Base-by-base conservation (phyloP, 441 rosid species). In the Erodium trifolium region DNA sequence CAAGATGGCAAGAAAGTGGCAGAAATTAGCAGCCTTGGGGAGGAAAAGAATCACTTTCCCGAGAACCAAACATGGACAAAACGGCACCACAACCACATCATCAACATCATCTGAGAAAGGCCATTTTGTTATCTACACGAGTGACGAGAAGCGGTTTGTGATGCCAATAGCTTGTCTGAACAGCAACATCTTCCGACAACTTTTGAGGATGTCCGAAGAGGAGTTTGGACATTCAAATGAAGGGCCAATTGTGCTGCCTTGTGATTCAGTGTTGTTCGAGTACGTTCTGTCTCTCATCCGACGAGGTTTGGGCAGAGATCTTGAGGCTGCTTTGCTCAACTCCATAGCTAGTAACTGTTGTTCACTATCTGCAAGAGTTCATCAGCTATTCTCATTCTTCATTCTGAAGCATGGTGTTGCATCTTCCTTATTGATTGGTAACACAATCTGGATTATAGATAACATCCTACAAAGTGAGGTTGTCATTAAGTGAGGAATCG, bases 231-330 rank as follows among this genome's bases (percentile, higher is more conserved):
- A 80, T 23, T 11, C 82, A 0, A 67, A 74, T 0, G 63, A 69
- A 37, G 79, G 78, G 4, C 85, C 82, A 35, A 73, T 82, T 43
- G 67, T 49, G 0, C 59, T 86, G 49, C 82, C 83, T 2, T 79
- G 79, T 55, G 83, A 80, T 73, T 69, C 85, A 9, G 45, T 31
- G 9, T 14, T 78, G 62, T 68, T 82, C 78, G 70, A 77, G 37
- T 34, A 34, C 5, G 37, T 34, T 5, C 37, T 3, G 5, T 34
- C 37, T 5, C 37, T 34, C 5, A 29, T 78, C 7, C 51, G 57
- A 43, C 1, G 19, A 55, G 14, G 69, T 41, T 41, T 62, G 12
- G 76, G 68, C 3, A 72, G 34, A 53, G 73, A 66, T 17, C 43
- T 68, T 7, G 73, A 79, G 66, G 72, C 68, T 41, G 78, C 79